Conservation (phyloP, 2,329 filamentous ascomycete genomes). For the Penicillium sp. region DNA sequence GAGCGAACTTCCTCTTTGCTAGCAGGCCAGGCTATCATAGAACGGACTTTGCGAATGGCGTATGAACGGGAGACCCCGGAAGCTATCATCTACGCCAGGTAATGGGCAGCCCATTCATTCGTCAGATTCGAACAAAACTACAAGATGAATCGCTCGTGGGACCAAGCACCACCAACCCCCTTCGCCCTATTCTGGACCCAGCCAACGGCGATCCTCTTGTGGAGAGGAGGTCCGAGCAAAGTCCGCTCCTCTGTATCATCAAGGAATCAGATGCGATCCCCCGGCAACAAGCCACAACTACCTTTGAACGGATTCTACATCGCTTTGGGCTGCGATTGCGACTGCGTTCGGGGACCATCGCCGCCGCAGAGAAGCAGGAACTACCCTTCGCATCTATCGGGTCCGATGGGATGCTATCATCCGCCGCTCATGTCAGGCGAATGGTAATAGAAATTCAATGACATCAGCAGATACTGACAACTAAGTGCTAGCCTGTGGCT, state of each 20-base stretch:
- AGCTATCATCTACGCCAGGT: neutral
- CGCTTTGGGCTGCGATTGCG: neutral
- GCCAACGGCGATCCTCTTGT: neutral
- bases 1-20: neutral
- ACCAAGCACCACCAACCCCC: neutral
- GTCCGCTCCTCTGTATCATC: neutral
- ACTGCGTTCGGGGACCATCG: neutral
- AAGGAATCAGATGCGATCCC: neutral
- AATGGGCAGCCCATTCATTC: neutral
- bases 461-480: neutral
- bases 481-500: neutral
- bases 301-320: neutral
- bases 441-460: neutral
- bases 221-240: neutral
- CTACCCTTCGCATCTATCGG: neutral
- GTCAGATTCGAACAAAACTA: neutral
- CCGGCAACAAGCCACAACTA: neutral
- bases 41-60: too few relatives aligned
- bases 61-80: neutral
- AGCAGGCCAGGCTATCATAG: neutral
- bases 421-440: too few relatives aligned
- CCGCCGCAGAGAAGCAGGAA: neutral
- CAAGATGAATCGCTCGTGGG: neutral
- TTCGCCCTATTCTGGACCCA: neutral
- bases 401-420: neutral